Evolutionary conservation across 495 filamentous ascomycete species (phyloP).

Genomic region (Penicillium steckii): DNA sequence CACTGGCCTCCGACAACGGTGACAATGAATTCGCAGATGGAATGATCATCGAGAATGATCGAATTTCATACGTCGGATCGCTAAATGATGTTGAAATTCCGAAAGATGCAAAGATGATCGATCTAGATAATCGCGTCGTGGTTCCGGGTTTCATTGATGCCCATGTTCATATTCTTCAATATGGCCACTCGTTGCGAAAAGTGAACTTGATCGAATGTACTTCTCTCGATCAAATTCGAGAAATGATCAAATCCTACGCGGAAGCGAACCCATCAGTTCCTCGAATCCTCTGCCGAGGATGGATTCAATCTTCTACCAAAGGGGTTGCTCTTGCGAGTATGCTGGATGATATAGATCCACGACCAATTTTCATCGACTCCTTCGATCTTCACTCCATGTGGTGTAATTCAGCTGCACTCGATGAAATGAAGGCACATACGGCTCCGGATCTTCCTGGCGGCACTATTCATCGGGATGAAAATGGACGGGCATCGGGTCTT

Average conservation of each 20-base stretch:
- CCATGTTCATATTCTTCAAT: constrained; percentile 61
- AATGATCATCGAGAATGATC: constrained; percentile 39
- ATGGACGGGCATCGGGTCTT: constrained; percentile 53
- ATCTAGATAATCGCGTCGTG: constrained; percentile 49
- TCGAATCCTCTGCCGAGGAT: constrained; percentile 56
- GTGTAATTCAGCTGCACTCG: constrained; percentile 56
- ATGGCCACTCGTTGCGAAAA: constrained; percentile 59
- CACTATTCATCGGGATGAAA: constrained; percentile 51
- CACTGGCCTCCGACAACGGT: constrained; percentile 16
- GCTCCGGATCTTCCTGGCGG: constrained; percentile 56
- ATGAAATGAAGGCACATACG: constrained; percentile 47
- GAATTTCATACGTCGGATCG: constrained; percentile 44
- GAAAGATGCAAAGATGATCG: constrained; percentile 29
- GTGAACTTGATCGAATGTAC: constrained; percentile 53
- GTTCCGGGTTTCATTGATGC: constrained; percentile 65
- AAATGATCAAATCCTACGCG: constrained; percentile 50
- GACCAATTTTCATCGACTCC: constrained; percentile 60
- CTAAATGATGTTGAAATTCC: constrained; percentile 29
- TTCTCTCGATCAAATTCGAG: constrained; percentile 52
- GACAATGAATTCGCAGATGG: constrained; percentile 35
- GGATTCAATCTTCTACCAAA: constrained; percentile 60
- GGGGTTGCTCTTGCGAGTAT: constrained; percentile 50
- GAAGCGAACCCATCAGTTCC: constrained; percentile 43
- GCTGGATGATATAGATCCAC: constrained; percentile 51
- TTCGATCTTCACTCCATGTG: constrained; percentile 65